Evolutionary conservation across 2,329 filamentous ascomycete species (phyloP), one percentile per base, ranked within the genome.

Genomic region (Fusarium solani-melongenae): DNA sequence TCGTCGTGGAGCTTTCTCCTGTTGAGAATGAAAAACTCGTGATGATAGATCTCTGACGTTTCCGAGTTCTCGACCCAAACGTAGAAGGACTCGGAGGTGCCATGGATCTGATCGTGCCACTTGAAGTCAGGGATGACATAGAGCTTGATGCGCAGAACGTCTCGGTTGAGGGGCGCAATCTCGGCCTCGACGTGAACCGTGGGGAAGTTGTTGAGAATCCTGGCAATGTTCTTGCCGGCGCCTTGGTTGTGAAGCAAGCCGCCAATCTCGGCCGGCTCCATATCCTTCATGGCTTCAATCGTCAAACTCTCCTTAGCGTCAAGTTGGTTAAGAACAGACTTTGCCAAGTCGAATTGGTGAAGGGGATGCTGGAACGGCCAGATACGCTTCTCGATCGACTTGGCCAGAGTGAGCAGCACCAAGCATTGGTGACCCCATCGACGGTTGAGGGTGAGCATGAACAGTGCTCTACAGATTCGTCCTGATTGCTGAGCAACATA

Each of bases 21-120:
- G 70, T 91, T 97, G 7, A 99, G 88, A 65, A 99, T 96, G 83
- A 99, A 98, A 83, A 93, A 98, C 81, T 99, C 96, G 74, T 98
- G 94, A 78, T 99, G 96, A 78, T 98, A 98, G 44, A 99, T 98
- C 82, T 98, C 95, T 0, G 94, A 95, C 0, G 95, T 98, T 77
- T 98, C 96, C 0, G 96, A 98, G 80, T 98, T 98, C 82, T 99
- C 96, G 4, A 99, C 96, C 97, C 96, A 99, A 66, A 99, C 93
- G 89, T 97, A 99, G 84, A 97, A 99, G 5, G 96, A 96, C 79
- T 99, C 96, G 0, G 96, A 98, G 4, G 92, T 94, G 20, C 97
- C 97, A 79, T 99, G 95, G 67, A 98, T 90, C 55, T 93, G 92
- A 75, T 98, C 96, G 76, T 98, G 97, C 96, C 96, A 99, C 39